phyloP scores from a whole-genome alignment of 345 rosid genomes.

The Tarenaya hassleriana region DNA sequence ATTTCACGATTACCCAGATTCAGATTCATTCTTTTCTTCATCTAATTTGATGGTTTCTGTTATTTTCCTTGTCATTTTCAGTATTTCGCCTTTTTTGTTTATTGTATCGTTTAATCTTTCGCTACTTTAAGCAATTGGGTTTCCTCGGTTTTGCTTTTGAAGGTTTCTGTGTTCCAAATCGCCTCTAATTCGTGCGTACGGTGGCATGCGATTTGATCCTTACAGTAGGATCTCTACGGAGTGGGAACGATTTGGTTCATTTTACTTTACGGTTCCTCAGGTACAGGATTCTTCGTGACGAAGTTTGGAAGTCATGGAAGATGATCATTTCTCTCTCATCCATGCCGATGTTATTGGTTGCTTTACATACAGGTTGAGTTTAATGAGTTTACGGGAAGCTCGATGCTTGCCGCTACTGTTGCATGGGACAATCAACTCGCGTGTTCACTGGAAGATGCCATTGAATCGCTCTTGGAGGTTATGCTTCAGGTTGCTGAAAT shows the following conservation, averaged over 20 bases:
- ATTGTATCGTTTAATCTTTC: background rate
- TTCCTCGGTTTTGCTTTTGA: conserved; percentile 3
- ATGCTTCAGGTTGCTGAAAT: conserved; percentile 44
- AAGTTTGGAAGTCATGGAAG: background rate
- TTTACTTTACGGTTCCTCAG: conserved; percentile 88
- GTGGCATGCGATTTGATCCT: conserved; percentile 83
- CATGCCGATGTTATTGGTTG: background rate
- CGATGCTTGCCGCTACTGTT: conserved; percentile 77
- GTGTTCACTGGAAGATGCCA: conserved; percentile 60
- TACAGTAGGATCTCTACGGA: conserved; percentile 55
- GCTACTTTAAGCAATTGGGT: background rate
- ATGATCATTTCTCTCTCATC: conserved; percentile 1
- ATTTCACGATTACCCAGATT: background rate
- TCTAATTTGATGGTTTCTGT: background rate
- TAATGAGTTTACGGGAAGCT: conserved; percentile 71
- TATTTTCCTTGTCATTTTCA: background rate
- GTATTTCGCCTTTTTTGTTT: background rate
- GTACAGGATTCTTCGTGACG: conserved; percentile 27
- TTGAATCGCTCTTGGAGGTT: conserved; percentile 44
- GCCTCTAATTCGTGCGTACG: conserved; percentile 89
- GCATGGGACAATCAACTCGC: conserved; percentile 73
- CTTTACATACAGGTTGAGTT: conserved; percentile 63
- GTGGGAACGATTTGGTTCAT: conserved; percentile 88
- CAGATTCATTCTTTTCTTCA: background rate
- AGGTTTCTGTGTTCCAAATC: conserved; percentile 68